Percentiles rank a stretch among this genome's conserved stretches.
These are phyloP conservation scores for Camelina laxa DNA, from an alignment of 345 rosid species.

Conservation along the genomic window DNA sequence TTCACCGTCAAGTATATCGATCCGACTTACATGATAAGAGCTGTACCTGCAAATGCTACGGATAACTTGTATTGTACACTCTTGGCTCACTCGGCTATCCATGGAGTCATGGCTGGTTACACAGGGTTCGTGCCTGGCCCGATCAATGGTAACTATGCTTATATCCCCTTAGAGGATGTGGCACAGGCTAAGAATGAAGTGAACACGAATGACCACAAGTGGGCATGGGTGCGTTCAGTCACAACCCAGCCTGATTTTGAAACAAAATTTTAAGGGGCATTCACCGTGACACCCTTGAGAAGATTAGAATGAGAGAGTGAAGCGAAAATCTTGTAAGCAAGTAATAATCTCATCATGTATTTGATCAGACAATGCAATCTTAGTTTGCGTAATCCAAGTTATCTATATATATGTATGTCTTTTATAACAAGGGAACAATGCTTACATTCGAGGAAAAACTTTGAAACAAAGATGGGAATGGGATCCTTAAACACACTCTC, in stretches of 20 bases:
- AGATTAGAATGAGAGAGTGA: slow-evolving; percentile 27
- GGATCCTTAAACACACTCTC: neutral
- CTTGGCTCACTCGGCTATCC: slow-evolving; percentile 86
- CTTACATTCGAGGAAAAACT: neutral
- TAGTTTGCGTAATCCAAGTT: neutral
- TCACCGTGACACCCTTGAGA: slow-evolving; percentile 14
- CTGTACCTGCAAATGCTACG: slow-evolving; percentile 81
- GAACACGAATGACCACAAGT: slow-evolving; percentile 69
- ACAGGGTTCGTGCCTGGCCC: slow-evolving; percentile 91
- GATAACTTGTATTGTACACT: slow-evolving; percentile 87
- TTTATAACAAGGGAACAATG: neutral
- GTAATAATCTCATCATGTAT: slow-evolving; percentile 20
- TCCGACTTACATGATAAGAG: slow-evolving; percentile 95
- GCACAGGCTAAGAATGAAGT: slow-evolving; percentile 71
- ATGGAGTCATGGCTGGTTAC: slow-evolving; percentile 89
- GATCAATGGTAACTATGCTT: slow-evolving; percentile 80
- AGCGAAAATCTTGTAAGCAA: slow-evolving; percentile 32
- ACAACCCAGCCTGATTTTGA: slow-evolving; percentile 86
- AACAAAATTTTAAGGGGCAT: slow-evolving; percentile 12
- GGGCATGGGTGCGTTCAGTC: slow-evolving; percentile 94
- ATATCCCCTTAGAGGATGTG: slow-evolving; percentile 80
- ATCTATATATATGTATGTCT: slow-evolving; percentile 1
- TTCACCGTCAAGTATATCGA: slow-evolving; percentile 86
- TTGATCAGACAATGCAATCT: neutral
- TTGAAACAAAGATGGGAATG: slow-evolving; percentile 10